A percentile compares a stretch with the other conserved stretches of the same genome.
Evolutionary conservation across 176 grass and related monocot species (phyloP).

Genomic region (Aegilops bicornis): DNA sequence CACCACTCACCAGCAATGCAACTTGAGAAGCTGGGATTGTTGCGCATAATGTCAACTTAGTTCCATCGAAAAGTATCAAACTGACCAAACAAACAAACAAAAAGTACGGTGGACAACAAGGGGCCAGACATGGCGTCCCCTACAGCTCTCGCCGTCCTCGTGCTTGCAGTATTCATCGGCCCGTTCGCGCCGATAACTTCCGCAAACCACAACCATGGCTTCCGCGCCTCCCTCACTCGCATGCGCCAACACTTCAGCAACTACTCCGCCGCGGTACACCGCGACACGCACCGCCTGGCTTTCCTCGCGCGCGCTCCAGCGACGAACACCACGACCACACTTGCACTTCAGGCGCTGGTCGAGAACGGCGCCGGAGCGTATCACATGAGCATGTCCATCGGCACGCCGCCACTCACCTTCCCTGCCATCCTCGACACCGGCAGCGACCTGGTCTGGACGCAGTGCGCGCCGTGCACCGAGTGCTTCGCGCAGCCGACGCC

Average conservation of each 20-base stretch:
- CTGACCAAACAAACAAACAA: background rate
- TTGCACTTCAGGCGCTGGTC: background rate
- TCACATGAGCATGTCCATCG: constrained; percentile 48
- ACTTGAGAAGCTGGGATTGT: background rate
- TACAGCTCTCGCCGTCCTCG: background rate
- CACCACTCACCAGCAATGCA: background rate
- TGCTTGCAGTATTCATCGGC: background rate
- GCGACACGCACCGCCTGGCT: constrained; percentile 7
- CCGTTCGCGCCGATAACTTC: constrained; percentile 14
- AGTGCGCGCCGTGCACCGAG: constrained; percentile 42
- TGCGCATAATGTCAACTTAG: background rate
- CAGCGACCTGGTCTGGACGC: constrained; percentile 64
- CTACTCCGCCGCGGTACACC: background rate
- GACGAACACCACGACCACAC: background rate
- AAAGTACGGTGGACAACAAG: background rate
- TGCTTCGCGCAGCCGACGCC: constrained; percentile 49
- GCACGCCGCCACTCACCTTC: constrained; percentile 46
- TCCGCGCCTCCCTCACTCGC: constrained; percentile 24
- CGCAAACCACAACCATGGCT: background rate
- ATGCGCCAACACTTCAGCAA: background rate
- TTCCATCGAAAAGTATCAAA: background rate
- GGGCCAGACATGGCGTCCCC: background rate
- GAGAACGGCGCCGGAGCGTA: constrained; percentile 35
- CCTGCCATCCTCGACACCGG: constrained; percentile 42
- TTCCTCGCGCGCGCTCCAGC: background rate